Conservation (phyloP, 192 early-diverging fungal genomes). For the Backusella tuberculispora region DNA sequence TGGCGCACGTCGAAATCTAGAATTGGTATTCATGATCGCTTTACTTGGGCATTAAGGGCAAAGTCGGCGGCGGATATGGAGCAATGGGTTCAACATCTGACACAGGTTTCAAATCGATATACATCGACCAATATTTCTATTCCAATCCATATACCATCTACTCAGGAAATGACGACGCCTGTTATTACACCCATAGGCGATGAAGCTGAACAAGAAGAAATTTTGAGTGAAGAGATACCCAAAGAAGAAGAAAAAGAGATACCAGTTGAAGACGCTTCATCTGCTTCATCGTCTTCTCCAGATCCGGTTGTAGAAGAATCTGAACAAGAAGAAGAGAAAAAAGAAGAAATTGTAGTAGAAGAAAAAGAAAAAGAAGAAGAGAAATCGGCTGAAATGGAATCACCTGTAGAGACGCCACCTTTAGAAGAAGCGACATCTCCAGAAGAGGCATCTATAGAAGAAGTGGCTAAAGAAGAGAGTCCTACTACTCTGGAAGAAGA, state of each 20-base stretch:
- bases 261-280: neutral
- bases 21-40: conserved; percentile 9
- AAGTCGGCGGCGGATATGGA: conserved; percentile 34
- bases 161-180: neutral
- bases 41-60: conserved; percentile 22
- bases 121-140: neutral
- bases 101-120: conserved; percentile 14
- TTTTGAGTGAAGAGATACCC: neutral
- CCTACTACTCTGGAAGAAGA: neutral
- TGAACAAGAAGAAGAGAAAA: neutral
- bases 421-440: neutral
- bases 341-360: neutral
- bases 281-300: too few relatives aligned
- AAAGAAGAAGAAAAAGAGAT: neutral
- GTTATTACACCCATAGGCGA: neutral
- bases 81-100: conserved; percentile 23
- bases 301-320: neutral
- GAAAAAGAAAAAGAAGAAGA: neutral
- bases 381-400: neutral
- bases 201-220: neutral
- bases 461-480: neutral
- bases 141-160: neutral
- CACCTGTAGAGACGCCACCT: neutral
- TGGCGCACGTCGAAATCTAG: conserved; percentile 3
- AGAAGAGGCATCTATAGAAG: neutral